Base-by-base conservation (phyloP, 139 green algal genomes). In the Bryopsis sp. region DNA sequence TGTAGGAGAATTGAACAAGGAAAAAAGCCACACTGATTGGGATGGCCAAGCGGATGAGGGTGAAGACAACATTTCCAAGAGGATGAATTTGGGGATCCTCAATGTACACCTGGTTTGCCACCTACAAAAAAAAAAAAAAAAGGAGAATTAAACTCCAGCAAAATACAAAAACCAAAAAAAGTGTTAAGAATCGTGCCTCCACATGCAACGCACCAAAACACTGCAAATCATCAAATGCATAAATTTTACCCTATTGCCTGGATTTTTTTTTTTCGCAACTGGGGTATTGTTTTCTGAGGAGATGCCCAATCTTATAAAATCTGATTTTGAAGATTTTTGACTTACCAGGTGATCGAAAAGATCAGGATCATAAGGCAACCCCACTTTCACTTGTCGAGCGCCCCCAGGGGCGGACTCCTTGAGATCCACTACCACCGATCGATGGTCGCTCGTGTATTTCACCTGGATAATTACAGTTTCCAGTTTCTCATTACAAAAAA, bases 331-430 rank as follows among this genome's bases (percentile, higher is more conserved):
- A n/a, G n/a, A n/a, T n/a, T n/a, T n/a, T n/a, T n/a, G n/a, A n/a
- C 62, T 54, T n/a, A 85, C 68, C 48, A 92, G 62, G 64, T 87
- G 77, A 50, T 89, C 74, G 58, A 85, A 84, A 0, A 92, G 71
- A 5, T 89, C 82, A 0, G 85, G 82, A 75, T 92, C 86, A 47
- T 80, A 76, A 61, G 84, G 72, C 35, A 79, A 7, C 36, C 71
- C 61, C 1, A 75, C 57, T 34, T 75, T 67, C 31, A 48, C 66
- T 37, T 50, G 5, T 47, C 81, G 76, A 46, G 34, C 68, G 6
- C 85, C 82, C 5, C 84, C 84, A 6, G 85, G 85, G 0, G 84
- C 82, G 32, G 24, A 77, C 0, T 46, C 64, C 70, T 84, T 83
- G 3, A 78, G 82, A 2, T 68, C 80, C 38, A 92, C 84, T 32